Conservation (phyloP, 2,329 filamentous ascomycete species). For the Colletotrichum sidae region DNA sequence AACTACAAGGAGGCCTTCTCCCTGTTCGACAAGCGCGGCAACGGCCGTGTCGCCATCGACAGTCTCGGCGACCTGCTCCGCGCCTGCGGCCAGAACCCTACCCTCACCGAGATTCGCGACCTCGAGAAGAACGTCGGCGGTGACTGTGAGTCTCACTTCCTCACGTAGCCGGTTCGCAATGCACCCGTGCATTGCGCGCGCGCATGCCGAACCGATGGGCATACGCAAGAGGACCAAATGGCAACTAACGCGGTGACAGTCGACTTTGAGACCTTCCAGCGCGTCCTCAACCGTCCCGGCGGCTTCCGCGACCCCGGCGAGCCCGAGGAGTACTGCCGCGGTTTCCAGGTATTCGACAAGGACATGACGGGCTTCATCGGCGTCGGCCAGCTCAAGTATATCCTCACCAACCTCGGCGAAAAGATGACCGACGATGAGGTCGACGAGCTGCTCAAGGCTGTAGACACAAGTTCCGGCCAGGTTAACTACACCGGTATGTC, state of each 20-base stretch:
- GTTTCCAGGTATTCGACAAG: conserved; percentile 99
- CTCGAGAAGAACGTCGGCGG: conserved; percentile 89
- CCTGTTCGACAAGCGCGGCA: conserved; percentile 99
- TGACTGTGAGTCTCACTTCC: conserved; percentile 78
- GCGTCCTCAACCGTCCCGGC: conserved; percentile 95
- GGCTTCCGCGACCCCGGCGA: conserved; percentile 98
- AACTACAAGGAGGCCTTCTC: conserved; percentile 99
- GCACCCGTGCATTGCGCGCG: not conserved
- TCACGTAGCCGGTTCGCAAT: not conserved
- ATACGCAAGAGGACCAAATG: not conserved
- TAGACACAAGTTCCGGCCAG: conserved; percentile 95
- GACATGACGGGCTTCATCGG: conserved; percentile 98
- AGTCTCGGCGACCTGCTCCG: conserved; percentile 93
- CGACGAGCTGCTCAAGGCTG: conserved; percentile 97
- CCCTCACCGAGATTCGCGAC: conserved; percentile 90
- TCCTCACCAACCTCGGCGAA: conserved; percentile 97
- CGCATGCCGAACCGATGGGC: not conserved
- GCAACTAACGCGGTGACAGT: conserved; percentile 64
- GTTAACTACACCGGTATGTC: conserved; percentile 93
- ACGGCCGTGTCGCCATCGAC: conserved; percentile 87
- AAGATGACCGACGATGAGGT: conserved; percentile 99
- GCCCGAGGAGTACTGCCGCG: conserved; percentile 97
- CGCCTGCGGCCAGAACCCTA: conserved; percentile 98
- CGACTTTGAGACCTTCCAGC: conserved; percentile 97
- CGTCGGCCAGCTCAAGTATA: conserved; percentile 97